Base-by-base conservation (phyloP, 768 basidiomycete species). In the Amanita thiersii region DNA sequence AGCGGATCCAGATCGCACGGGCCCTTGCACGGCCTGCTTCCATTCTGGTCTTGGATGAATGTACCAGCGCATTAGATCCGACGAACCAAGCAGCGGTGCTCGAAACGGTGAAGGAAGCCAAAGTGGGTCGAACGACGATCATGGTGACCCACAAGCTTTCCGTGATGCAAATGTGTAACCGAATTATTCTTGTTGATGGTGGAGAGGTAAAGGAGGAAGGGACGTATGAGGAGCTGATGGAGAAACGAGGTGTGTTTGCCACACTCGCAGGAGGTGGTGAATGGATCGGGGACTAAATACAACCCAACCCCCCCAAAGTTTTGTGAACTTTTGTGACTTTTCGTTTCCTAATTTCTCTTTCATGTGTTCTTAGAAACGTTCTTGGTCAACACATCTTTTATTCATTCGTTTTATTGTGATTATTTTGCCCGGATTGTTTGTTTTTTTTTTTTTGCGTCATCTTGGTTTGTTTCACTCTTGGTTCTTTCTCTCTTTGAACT, bases 101-200 rank as follows among this genome's bases (percentile, higher is more conserved):
- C 52, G 80, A 88, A 41, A 82, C 88, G 5, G 79, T 93, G 37
- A 64, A 65, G 44, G 54, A 62, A 20, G 78, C 79, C 43, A 78
- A 76, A 63, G 59, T 69, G n/a, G 77, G 78, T 15, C 67, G 81
- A 42, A 94, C 91, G 48, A 91, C 88, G 43, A 60, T 97, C 49
- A 84, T 97, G 73, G 79, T 97, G 50, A 97, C 93, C 9, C 94
- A 98, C 63, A 94, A 94, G 59, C 58, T 90, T 21, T 74, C 79
- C 32, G 79, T 89, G 21, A 98, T 97, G 93, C 71, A 69, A 56
- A 78, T 86, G 75, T 97, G 94, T 61, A 91, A 97, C 59, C 72
- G 89, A 24, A 79, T 97, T 24, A 50, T 96, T 14, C 82, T 94
- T 31, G 59, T 97, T 4, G 69, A 79, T 12, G 78, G 80, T n/a